A percentile compares a stretch with the other conserved stretches of the same genome.
These are phyloP conservation scores for Oryza nivara DNA, from an alignment of 176 grass and related monocot species.

Conservation along the genomic window DNA sequence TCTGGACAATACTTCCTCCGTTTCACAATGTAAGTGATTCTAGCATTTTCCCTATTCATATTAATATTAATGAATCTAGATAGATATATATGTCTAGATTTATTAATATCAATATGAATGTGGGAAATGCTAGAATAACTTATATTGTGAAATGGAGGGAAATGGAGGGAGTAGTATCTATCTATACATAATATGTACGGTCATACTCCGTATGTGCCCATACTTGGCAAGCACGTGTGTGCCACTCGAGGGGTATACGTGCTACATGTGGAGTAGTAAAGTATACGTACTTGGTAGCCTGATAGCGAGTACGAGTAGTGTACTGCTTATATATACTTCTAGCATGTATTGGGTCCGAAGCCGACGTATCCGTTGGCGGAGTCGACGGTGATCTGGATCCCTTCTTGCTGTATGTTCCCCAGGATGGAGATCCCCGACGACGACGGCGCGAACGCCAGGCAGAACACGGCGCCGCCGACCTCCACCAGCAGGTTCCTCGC, in stretches of 20 bases:
- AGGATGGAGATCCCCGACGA: conserved; percentile 69
- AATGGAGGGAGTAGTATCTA: neutral
- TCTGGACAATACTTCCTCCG: neutral
- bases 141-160: no score
- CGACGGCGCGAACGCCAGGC: conserved; percentile 85
- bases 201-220: neutral
- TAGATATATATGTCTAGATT: no score
- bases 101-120: no score
- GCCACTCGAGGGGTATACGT: neutral
- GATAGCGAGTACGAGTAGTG: neutral
- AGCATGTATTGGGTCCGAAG: conserved; percentile 91
- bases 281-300: neutral
- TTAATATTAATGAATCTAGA: no score
- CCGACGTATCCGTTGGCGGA: conserved; percentile 69
- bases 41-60: no score
- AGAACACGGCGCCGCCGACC: conserved; percentile 70
- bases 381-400: conserved; percentile 88
- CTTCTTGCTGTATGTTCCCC: conserved; percentile 90
- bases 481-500: conserved; percentile 80
- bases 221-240: conserved; percentile 8
- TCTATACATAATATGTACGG: neutral
- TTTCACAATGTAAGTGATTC: no score
- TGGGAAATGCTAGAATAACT: no score
- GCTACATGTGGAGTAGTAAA: neutral
- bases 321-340: neutral